Evolutionary conservation across 2,329 filamentous ascomycete species (phyloP), one percentile per base, ranked within the genome.

Genomic region (Bimuria novae-zelandiae): DNA sequence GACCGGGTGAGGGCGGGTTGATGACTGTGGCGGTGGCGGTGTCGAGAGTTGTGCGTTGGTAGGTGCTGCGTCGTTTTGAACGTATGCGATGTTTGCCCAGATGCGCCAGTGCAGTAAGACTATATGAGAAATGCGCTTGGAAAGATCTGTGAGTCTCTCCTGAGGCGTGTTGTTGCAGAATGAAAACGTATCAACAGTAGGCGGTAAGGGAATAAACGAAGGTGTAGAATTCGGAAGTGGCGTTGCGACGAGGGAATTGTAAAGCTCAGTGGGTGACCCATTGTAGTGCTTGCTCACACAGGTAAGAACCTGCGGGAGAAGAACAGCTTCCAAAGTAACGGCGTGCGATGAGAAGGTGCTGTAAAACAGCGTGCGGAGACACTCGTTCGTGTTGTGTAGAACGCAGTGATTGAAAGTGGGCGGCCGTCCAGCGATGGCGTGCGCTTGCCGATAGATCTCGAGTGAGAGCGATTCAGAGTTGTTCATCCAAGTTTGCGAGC

Each of bases 101-200:
- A 96, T 88, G 43, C 90, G 84, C 92, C 92, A 97, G 74, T 97
- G 92, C 21, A 97, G 77, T 5, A 94, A 81, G 12, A 89, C 86
- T 39, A 97, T 84, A 67, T 97, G 93, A 5, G 90, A 88, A 45
- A 96, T 80, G 40, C 90, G 85, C 39, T 86, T 88, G 1, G 90
- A 85, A 71, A 96, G 84, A 53, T 91, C 87, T 37, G 82, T 80
- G 32, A 89, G 62, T 25, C 74, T 67, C 30, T 60, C 51, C 21
- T 67, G 56, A 1, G 56, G 54, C 2, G 57, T 58, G 7, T 49
- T 27, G 21, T 53, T 47, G 32, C 22, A 47, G 33, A 47, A 59
- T 8, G 61, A 44, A 30, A 60, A 64, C 56, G 62, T 64, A 66
- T 69, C 44, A 11, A 17, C 56, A 21, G 57, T 44, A 23, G 27